Percentiles rank a stretch among this genome's conserved stretches.
Conservation (phyloP, 1,139 yeast species). For the Ogataea hybrid region DNA sequence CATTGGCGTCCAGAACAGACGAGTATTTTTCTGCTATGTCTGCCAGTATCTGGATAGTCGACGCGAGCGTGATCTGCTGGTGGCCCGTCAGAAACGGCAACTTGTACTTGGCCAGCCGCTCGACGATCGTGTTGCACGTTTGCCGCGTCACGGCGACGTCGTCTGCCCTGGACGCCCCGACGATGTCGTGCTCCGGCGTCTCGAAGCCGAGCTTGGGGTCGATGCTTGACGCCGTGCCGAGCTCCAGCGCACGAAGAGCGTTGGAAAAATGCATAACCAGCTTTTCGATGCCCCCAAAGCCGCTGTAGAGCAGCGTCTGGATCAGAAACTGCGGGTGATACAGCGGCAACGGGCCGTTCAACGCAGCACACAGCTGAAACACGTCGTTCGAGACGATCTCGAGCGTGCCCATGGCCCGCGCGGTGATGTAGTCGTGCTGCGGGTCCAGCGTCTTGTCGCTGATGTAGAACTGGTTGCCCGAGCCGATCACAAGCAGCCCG, state of each 20-base stretch:
- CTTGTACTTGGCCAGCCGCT: constrained; percentile 60
- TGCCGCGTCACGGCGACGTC: constrained; percentile 43
- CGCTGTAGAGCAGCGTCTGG: constrained; percentile 69
- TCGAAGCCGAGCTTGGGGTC: constrained; percentile 40
- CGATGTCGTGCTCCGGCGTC: constrained; percentile 28
- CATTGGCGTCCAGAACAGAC: constrained; percentile 66
- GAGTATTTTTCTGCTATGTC: constrained; percentile 44
- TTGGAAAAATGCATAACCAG: constrained; percentile 55
- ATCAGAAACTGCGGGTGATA: constrained; percentile 90
- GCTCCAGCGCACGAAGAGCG: constrained; percentile 49
- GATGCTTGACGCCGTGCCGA: constrained; percentile 31
- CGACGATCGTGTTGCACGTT: constrained; percentile 51
- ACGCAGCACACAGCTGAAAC: constrained; percentile 65
- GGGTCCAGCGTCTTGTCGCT: constrained; percentile 70
- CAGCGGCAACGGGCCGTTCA: constrained; percentile 87
- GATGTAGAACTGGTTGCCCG: constrained; percentile 86
- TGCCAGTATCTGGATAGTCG: constrained; percentile 62
- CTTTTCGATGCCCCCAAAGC: constrained; percentile 53
- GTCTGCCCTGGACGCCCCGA: constrained; percentile 7
- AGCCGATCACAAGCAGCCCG: constrained; percentile 77
- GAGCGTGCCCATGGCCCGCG: constrained; percentile 44
- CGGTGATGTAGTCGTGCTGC: constrained; percentile 47
- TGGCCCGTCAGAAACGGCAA: constrained; percentile 85
- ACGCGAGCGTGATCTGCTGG: constrained; percentile 80
- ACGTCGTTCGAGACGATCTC: constrained; percentile 48